A percentile compares a stretch with the other conserved stretches of the same genome.
Evolutionary conservation across 2,329 filamentous ascomycete species (phyloP).

Genomic region (Trichoderma koningii): DNA sequence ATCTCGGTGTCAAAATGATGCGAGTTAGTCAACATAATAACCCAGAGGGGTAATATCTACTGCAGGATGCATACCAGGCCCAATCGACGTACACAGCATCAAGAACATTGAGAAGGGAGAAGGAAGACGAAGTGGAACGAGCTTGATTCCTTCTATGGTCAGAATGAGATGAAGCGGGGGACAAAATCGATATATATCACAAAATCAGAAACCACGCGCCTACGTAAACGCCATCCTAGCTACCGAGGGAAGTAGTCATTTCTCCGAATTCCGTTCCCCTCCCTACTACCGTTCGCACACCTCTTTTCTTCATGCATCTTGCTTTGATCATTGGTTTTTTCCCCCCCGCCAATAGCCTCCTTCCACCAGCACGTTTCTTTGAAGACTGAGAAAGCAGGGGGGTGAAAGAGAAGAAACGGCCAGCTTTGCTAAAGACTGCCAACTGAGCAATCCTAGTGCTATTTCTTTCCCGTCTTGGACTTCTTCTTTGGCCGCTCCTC

Average conservation of each 20-base stretch:
- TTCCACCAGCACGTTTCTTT: no score
- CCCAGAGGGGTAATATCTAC: no score
- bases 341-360: no score
- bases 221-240: constrained; percentile 9
- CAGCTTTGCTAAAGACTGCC: background rate
- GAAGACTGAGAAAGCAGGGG: no score
- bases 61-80: no score
- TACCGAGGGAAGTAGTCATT: background rate
- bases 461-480: constrained; percentile 36
- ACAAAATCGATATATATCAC: background rate
- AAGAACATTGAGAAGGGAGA: background rate
- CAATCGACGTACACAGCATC: background rate
- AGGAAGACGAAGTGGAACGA: background rate
- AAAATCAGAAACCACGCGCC: background rate
- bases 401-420: no score
- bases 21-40: no score
- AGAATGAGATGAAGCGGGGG: no score
- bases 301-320: no score
- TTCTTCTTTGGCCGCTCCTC: constrained; percentile 54
- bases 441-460: background rate
- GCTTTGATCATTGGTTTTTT: no score
- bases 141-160: no score
- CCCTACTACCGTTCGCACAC: no score
- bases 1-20: background rate
- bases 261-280: background rate